Evolutionary conservation across 169 alveolate species (phyloP).

Genomic region (Eimeria tenella): DNA sequence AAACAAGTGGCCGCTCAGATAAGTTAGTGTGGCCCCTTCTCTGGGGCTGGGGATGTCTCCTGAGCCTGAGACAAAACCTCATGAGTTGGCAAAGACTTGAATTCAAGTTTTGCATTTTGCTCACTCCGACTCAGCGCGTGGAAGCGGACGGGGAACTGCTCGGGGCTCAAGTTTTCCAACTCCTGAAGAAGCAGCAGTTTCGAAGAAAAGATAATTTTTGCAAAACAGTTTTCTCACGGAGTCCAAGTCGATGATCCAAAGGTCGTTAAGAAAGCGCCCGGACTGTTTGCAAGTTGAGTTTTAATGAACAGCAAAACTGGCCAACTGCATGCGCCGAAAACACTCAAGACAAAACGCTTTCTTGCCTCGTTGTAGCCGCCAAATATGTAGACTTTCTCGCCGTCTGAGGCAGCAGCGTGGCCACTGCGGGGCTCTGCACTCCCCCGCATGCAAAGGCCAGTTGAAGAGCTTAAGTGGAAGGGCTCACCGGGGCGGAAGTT

Average conservation of each 20-base stretch:
- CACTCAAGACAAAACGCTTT: neutral
- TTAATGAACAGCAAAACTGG: neutral
- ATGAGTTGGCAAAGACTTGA: neutral
- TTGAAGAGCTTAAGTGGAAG: neutral
- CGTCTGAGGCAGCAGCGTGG: conserved; percentile 81
- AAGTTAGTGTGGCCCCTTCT: conserved; percentile 76
- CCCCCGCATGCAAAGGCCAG: neutral
- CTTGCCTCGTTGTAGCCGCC: conserved; percentile 80
- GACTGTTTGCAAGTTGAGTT: conserved; percentile 3
- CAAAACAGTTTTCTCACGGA: conserved; percentile 22
- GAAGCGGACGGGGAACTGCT: conserved; percentile 73
- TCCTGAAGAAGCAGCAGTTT: neutral
- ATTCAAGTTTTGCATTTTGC: neutral
- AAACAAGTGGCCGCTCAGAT: conserved; percentile 70
- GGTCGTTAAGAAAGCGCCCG: conserved; percentile 76
- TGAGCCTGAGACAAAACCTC: neutral
- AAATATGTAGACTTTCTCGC: conserved; percentile 76
- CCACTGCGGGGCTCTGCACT: conserved; percentile 79
- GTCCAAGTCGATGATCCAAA: conserved; percentile 76
- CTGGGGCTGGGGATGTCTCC: conserved; percentile 55
- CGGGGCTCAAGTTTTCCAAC: neutral
- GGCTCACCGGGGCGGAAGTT: conserved; percentile 66
- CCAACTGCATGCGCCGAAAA: neutral
- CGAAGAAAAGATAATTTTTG: neutral
- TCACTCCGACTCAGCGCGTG: conserved; percentile 44